These are phyloP conservation scores for Macadamia integrifolia DNA, from an alignment of 164 flowering plant species.

Conservation along the genomic window DNA sequence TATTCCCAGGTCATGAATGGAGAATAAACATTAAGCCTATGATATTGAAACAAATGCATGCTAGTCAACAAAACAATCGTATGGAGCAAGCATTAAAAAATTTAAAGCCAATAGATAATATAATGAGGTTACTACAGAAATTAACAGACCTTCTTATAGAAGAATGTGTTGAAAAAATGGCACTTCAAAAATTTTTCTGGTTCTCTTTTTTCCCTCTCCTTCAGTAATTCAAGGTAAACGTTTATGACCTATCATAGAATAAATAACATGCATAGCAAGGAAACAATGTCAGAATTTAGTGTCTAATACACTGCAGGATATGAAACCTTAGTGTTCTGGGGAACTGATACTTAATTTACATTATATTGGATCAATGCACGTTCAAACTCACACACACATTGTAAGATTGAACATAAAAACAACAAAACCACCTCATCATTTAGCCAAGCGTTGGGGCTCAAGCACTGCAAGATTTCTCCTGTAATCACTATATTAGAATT, in stretches of 20 bases:
- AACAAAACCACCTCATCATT: conserved; percentile 81
- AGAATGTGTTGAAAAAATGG: conserved; percentile 93
- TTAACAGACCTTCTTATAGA: conserved; percentile 79
- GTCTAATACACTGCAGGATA: neutral
- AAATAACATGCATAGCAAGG: neutral
- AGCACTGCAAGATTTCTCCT: conserved; percentile 64
- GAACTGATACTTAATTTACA: too few species aligned
- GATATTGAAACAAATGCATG: neutral
- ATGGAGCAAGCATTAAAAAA: neutral
- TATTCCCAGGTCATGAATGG: neutral
- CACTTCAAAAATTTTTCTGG: conserved; percentile 78
- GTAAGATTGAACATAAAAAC: neutral
- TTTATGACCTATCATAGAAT: conserved; percentile 71
- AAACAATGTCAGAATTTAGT: neutral
- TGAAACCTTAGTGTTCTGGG: neutral
- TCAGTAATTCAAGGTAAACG: conserved; percentile 79
- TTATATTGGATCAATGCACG: too few species aligned
- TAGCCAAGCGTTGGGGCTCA: conserved; percentile 76
- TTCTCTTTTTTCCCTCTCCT: conserved; percentile 88
- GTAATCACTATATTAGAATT: conserved; percentile 77
- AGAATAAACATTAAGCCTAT: neutral
- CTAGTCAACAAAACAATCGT: neutral
- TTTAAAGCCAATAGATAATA: neutral
- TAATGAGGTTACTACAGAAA: neutral
- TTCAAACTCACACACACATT: neutral